Conservation (phyloP, 768 basidiomycete species). For the Lepiota brunneoincarnata region DNA sequence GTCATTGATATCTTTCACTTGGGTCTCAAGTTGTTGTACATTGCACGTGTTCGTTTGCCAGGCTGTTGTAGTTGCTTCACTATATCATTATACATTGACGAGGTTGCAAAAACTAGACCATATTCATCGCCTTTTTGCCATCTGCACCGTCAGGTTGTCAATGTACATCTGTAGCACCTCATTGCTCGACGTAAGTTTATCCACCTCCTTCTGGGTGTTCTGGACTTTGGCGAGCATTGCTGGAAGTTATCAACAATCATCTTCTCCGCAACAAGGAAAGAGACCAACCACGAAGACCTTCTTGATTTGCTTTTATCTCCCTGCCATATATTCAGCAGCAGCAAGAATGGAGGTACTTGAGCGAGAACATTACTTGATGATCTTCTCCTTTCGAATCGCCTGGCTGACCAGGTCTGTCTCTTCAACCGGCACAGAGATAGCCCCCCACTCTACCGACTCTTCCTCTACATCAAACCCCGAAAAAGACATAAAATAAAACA, state of each 20-base stretch:
- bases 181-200: conserved; percentile 77
- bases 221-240: conserved; percentile 68
- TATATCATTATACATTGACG: not conserved
- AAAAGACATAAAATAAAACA: conserved; percentile 40
- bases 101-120: not conserved
- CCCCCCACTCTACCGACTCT: conserved; percentile 50
- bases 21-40: not conserved
- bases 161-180: conserved; percentile 87
- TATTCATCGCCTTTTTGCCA: conserved; percentile 68
- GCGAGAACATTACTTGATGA: conserved; percentile 60
- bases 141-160: conserved; percentile 84
- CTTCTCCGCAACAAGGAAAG: not conserved
- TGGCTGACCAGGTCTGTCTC: conserved; percentile 65
- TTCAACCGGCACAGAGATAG: conserved; percentile 37
- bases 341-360: not conserved
- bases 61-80: not conserved
- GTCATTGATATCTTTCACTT: conserved; percentile 45
- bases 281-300: conserved; percentile 68
- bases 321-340: conserved; percentile 31
- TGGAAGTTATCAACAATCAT: conserved; percentile 22
- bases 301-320: conserved; percentile 73
- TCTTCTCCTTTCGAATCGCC: conserved; percentile 71
- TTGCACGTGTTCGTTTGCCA: not conserved
- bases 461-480: conserved; percentile 35
- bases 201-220: conserved; percentile 72